Conservation (phyloP, 495 filamentous ascomycete species). For the Chaetomium fimeti region DNA sequence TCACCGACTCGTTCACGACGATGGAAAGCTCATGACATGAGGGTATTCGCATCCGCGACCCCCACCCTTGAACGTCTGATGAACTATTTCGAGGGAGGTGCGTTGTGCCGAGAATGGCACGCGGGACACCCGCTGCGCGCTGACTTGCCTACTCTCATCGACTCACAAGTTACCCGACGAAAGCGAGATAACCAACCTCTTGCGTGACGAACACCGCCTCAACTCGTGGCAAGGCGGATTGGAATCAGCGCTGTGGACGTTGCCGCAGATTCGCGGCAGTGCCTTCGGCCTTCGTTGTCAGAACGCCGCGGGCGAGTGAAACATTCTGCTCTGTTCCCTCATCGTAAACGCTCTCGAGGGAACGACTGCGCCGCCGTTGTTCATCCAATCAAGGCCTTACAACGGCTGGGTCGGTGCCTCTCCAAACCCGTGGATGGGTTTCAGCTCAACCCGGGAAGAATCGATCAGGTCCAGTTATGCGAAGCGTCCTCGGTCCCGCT, state of each 20-base stretch:
- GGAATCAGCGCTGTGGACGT: not conserved
- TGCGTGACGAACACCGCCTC: not conserved
- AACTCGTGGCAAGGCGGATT: not conserved
- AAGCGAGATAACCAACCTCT: not conserved
- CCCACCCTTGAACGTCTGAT: too few species aligned
- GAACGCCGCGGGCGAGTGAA: not conserved
- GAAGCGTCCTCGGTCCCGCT: not conserved
- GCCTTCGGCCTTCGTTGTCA: not conserved
- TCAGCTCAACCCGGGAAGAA: not conserved
- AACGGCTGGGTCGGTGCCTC: not conserved
- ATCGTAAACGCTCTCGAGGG: not conserved
- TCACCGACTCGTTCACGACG: not conserved
- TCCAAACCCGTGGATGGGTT: not conserved
- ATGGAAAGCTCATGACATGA: not conserved
- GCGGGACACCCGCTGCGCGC: too few species aligned
- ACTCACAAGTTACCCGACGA: not conserved
- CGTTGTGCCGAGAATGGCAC: too few species aligned
- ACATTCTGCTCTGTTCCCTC: not conserved
- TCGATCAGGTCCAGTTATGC: too few species aligned
- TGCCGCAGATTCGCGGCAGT: slow-evolving; percentile 3
- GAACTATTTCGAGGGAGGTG: too few species aligned
- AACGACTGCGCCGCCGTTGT: not conserved
- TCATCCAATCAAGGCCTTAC: not conserved
- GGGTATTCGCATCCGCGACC: not conserved
- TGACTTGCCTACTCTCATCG: not conserved